Evolutionary conservation across 2,329 filamentous ascomycete species (phyloP).

Genomic region (Dendrostoma leiphaemia): DNA sequence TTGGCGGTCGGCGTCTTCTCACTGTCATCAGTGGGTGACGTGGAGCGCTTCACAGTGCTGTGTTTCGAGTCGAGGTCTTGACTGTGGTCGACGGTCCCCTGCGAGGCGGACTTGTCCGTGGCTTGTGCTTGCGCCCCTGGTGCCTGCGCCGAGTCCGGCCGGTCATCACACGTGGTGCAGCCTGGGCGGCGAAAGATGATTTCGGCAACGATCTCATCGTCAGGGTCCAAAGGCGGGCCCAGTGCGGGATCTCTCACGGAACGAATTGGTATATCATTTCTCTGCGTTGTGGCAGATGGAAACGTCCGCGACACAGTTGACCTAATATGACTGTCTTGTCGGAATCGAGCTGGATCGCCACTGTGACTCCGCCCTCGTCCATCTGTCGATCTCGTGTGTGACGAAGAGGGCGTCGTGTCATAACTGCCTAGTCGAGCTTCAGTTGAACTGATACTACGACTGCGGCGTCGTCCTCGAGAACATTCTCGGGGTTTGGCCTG

Average conservation of each 20-base stretch:
- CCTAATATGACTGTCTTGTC: neutral
- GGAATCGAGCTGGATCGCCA: neutral
- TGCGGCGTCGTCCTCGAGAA: conserved; percentile 7
- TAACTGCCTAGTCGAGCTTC: neutral
- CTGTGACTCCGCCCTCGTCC: neutral
- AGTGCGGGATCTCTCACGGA: conserved; percentile 5
- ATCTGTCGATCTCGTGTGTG: neutral
- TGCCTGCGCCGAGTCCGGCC: neutral
- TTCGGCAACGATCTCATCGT: conserved; percentile 14
- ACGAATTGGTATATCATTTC: neutral
- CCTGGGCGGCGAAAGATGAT: conserved; percentile 8
- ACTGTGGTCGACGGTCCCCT: neutral
- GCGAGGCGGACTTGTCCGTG: neutral
- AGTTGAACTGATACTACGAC: neutral
- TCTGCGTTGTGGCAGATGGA: neutral
- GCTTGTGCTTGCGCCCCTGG: neutral
- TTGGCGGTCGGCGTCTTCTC: neutral
- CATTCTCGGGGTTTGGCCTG: neutral
- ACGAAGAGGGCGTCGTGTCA: neutral
- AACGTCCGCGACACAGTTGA: neutral
- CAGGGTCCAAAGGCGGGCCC: neutral
- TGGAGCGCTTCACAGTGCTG: neutral
- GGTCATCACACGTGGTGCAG: neutral
- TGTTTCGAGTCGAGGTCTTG: neutral
- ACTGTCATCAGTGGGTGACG: neutral